phyloP scores from a whole-genome alignment of 2,329 filamentous ascomycete species.

The Ceratocystis cubensis region DNA sequence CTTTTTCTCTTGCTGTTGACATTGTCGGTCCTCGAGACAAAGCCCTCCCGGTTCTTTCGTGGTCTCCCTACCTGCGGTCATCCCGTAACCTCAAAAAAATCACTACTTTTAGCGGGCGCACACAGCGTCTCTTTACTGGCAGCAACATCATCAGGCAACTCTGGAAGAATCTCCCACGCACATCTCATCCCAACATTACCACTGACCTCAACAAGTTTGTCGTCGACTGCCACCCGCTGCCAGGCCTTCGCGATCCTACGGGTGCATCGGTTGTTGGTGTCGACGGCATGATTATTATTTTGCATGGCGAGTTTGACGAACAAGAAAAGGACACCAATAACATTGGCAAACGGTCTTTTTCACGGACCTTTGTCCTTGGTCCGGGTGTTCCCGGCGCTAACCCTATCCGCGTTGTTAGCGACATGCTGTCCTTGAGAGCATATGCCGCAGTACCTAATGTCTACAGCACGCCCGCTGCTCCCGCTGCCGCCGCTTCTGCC shows the following conservation, averaged over 20 bases:
- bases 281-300: conserved; percentile 61
- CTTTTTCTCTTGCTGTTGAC: conserved; percentile 66
- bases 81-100: conserved; percentile 69
- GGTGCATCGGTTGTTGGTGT: conserved; percentile 53
- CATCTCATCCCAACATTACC: conserved; percentile 60
- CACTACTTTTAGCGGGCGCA: conserved; percentile 44
- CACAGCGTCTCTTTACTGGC: conserved; percentile 55
- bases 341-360: conserved; percentile 62
- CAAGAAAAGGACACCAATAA: conserved; percentile 43
- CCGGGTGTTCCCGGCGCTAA: conserved; percentile 54
- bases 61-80: conserved; percentile 62
- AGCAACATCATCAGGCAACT: conserved; percentile 50
- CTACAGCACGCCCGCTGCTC: conserved; percentile 26
- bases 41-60: conserved; percentile 39
- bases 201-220: conserved; percentile 60
- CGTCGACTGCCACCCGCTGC: conserved; percentile 66
- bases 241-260: conserved; percentile 56
- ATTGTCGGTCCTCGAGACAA: conserved; percentile 41
- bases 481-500: conserved; percentile 23
- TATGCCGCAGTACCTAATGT: conserved; percentile 42
- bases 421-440: conserved; percentile 61
- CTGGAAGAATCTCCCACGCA: conserved; percentile 59
- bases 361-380: conserved; percentile 66
- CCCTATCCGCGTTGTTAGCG: conserved; percentile 62
- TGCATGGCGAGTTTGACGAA: conserved; percentile 81